Evolutionary conservation across 768 basidiomycete genomes (phyloP), one percentile per base, ranked within the genome.

Genomic region (Suillus plorans): DNA sequence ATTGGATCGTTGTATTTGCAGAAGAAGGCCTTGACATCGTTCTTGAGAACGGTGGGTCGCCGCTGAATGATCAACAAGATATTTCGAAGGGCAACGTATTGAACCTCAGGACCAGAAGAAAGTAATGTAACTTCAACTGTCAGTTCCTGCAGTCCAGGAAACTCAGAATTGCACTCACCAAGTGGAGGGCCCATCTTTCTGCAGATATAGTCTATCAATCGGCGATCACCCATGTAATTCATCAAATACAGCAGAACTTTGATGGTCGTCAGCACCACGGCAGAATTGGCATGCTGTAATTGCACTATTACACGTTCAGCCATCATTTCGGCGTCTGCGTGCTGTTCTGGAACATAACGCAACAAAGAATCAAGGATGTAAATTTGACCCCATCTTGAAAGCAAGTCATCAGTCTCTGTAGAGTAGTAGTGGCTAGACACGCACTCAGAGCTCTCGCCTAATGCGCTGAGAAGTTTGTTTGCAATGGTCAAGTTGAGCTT

Each of bases 1-100:
- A 99, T 97, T 3, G 97, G 97, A 72, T 99, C 97, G 75, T 99
- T 99, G 77, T 99, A 99, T 78, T 99, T 99, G 91, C 95, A 98
- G 80, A 99, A 99, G 80, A 99, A 99, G 16, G 98, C 96, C 71
- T 95, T 95, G 72, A 99, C 97, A 73, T 99, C 97, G 78, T 97
- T 97, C 78, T 92, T 92, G 49, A 99, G 81, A 39, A 99, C 94
- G 14, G 88, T 78, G 4, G 97, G 95, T 37, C 97, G 85, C 57
- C 97, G 87, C 79, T 99, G 97, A 67, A 99, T 96, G 74, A 99
- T 97, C 57, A 99, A 85, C 58, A 98, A 84, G 73, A 99, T 99
- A 73, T 99, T 99, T 61, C 97, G 89, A 37, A 99, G 80, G 2
- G 95, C 94, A 62, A 99, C 96, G 74, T 99, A 99, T 84, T 99